These are phyloP conservation scores for Boletus rufocinnamomeus DNA, from an alignment of 768 basidiomycete genomes.

Conservation along the genomic window DNA sequence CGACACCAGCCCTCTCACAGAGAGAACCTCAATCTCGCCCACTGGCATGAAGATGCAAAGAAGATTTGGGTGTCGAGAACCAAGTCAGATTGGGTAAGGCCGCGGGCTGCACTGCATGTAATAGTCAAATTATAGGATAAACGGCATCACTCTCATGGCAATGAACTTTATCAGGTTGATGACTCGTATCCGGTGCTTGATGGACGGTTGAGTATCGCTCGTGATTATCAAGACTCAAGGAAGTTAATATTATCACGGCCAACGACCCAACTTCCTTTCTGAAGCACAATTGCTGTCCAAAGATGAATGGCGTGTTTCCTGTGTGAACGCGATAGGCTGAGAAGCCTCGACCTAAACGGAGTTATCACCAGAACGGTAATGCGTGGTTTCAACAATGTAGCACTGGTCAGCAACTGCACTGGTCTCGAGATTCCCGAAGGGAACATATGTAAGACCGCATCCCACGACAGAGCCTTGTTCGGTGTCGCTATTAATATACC, in stretches of 20 bases:
- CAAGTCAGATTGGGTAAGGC: not conserved
- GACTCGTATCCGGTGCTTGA: not conserved
- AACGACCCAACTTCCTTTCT: not conserved
- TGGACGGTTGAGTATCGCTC: not conserved
- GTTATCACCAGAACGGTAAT: not conserved
- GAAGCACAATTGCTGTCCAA: not conserved
- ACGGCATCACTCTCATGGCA: not conserved
- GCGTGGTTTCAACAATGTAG: not conserved
- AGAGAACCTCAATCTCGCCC: not conserved
- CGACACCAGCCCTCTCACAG: not conserved
- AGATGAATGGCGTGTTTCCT: not conserved
- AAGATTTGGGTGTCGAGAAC: not conserved
- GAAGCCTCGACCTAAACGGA: not conserved
- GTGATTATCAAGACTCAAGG: not conserved
- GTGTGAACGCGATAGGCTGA: not conserved
- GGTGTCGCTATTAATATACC: not conserved
- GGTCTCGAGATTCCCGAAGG: not conserved
- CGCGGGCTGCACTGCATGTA: not conserved
- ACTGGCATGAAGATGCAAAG: constrained; percentile 1
- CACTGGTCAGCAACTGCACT: not conserved
- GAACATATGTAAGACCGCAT: not conserved
- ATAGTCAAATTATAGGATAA: constrained; percentile 1
- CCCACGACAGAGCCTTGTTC: not conserved
- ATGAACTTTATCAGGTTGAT: not conserved
- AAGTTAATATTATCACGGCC: not conserved